Evolutionary conservation across 257 asterid species (phyloP).

Genomic region (Coffea eugenioides): DNA sequence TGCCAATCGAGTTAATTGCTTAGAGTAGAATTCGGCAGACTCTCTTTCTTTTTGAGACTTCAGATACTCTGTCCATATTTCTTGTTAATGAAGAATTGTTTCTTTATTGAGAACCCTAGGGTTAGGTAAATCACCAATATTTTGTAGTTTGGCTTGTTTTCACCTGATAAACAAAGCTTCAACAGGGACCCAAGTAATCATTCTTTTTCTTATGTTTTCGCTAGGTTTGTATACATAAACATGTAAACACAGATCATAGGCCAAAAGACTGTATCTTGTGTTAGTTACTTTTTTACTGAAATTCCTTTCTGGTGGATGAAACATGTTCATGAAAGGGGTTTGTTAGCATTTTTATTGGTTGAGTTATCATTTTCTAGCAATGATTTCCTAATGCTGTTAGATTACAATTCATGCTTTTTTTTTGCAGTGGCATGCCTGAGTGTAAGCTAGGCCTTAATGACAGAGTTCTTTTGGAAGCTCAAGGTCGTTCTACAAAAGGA

Average conservation of each 20-base stretch:
- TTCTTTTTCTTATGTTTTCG: neutral
- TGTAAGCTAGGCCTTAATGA: slow-evolving; percentile 56
- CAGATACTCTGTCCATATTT: neutral
- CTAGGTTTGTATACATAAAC: neutral
- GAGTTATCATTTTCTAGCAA: neutral
- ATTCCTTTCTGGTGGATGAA: neutral
- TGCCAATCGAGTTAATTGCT: neutral
- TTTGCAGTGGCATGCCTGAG: slow-evolving; percentile 49
- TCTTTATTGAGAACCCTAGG: neutral
- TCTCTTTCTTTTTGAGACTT: neutral
- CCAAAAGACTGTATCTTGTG: neutral
- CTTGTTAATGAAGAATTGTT: neutral
- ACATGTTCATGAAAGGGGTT: neutral
- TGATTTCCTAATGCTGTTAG: neutral
- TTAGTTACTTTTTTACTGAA: neutral
- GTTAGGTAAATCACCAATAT: neutral
- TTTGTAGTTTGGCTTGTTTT: neutral
- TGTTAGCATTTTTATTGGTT: neutral
- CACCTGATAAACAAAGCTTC: neutral
- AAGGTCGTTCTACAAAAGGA: slow-evolving; percentile 48
- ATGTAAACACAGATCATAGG: neutral
- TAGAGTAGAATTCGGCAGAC: neutral
- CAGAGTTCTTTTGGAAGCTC: slow-evolving; percentile 49
- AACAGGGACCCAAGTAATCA: neutral
- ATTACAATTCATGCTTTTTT: slow-evolving; percentile 3